Conservation (phyloP, 2,329 filamentous ascomycete species). For the Fusarium liriodendri region DNA sequence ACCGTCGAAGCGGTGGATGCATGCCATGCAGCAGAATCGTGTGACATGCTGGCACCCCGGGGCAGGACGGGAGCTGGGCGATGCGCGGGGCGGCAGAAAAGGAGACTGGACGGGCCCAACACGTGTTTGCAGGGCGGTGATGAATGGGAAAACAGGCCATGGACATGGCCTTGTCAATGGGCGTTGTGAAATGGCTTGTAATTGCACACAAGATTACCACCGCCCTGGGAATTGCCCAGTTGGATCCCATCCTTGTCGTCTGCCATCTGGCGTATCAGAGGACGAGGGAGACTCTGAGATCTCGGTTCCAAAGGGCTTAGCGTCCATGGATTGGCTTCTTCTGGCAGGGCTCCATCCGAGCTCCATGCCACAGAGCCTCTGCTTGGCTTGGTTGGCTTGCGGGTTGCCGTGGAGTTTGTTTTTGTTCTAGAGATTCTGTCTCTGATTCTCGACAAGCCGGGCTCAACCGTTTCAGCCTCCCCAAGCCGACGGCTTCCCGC, state of each 20-base stretch:
- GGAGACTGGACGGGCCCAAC: constrained; percentile 28
- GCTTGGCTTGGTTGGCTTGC: constrained; percentile 2
- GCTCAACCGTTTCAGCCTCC: constrained; percentile 12
- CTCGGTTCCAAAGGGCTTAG: constrained; percentile 34
- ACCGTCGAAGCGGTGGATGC: constrained; percentile 4
- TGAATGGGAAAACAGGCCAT: constrained; percentile 29
- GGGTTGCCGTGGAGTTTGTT: constrained; percentile 22
- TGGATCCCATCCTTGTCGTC: constrained; percentile 7
- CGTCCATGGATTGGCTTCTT: not conserved
- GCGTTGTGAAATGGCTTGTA: constrained; percentile 18
- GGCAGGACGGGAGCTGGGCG: not conserved
- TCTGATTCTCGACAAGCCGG: constrained; percentile 16
- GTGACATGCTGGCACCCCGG: constrained; percentile 19
- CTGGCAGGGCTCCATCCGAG: constrained; percentile 14
- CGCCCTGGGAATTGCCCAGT: constrained; percentile 32
- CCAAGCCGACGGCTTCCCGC: not conserved
- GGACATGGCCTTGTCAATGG: not conserved
- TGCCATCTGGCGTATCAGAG: constrained; percentile 30
- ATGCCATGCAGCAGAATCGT: constrained; percentile 30
- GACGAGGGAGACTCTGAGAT: constrained; percentile 21
- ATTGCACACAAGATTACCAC: constrained; percentile 41
- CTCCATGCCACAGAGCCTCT: constrained; percentile 7
- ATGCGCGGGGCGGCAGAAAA: constrained; percentile 29
- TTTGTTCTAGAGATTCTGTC: constrained; percentile 1
- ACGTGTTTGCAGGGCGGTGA: constrained; percentile 36